These are phyloP conservation scores for Pyrus hybrid DNA, from an alignment of 331 rosid genomes.

Conservation along the genomic window DNA sequence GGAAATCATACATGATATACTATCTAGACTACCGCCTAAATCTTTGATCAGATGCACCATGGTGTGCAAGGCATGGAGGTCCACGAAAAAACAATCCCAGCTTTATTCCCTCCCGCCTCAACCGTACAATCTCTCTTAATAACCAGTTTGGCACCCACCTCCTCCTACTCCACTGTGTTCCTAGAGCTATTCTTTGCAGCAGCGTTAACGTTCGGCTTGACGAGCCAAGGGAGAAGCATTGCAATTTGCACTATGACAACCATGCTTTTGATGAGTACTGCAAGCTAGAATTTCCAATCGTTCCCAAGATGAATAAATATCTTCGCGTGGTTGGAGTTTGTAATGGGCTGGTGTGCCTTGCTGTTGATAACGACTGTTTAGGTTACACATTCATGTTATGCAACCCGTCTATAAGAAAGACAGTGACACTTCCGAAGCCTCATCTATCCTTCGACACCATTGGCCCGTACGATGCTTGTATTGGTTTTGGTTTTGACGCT, in stretches of 20 bases:
- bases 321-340: slow-evolving; percentile 4
- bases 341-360: slow-evolving; percentile 18
- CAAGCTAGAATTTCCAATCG: too few relatives aligned
- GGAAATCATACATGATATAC: slow-evolving; percentile 11
- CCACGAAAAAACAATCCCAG: not conserved
- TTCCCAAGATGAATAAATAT: not conserved
- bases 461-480: not conserved
- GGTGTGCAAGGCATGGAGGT: slow-evolving; percentile 22
- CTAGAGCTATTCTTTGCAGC: too few relatives aligned
- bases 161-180: too few relatives aligned
- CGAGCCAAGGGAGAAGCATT: too few relatives aligned
- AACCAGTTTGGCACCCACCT: too few relatives aligned
- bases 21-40: slow-evolving; percentile 5
- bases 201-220: too few relatives aligned
- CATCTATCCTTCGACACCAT: not conserved
- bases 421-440: slow-evolving; percentile 13
- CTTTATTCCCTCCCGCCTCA: slow-evolving; percentile 17
- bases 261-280: too few relatives aligned
- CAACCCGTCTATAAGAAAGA: slow-evolving; percentile 20
- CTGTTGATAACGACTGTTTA: not conserved
- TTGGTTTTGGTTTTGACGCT: too few relatives aligned
- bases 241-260: too few relatives aligned
- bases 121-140: not conserved
- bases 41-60: slow-evolving; percentile 7
- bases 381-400: not conserved